phyloP scores from a whole-genome alignment of 2,329 filamentous ascomycete species.

The Diaporthe vaccinii region DNA sequence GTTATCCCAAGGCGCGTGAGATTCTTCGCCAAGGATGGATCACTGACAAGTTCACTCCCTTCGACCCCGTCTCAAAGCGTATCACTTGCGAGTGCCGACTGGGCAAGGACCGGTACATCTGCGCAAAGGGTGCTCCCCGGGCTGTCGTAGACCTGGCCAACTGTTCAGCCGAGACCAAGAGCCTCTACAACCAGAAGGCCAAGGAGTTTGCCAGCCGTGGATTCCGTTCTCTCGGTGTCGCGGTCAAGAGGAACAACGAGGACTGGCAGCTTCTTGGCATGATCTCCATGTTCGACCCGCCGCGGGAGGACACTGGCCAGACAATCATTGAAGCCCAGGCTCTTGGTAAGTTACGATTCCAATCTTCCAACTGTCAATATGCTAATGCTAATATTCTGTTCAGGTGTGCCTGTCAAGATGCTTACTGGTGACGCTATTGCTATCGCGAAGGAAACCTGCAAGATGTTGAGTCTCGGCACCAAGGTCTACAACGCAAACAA shows the following conservation, averaged over 20 bases:
- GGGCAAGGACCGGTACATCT: constrained; percentile 78
- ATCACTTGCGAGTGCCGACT: constrained; percentile 79
- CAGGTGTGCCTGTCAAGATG: constrained; percentile 83
- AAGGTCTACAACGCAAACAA: constrained; percentile 86
- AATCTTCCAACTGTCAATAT: background rate
- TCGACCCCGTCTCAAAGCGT: constrained; percentile 85
- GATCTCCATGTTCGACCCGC: constrained; percentile 85
- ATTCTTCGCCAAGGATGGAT: constrained; percentile 81
- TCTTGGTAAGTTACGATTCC: constrained; percentile 12
- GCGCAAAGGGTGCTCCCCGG: constrained; percentile 84
- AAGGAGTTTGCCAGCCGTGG: constrained; percentile 82
- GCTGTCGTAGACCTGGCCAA: constrained; percentile 78
- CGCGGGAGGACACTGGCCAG: constrained; percentile 83
- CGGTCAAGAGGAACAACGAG: constrained; percentile 58
- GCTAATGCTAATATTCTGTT: background rate
- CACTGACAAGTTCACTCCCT: constrained; percentile 82
- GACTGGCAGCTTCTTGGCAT: constrained; percentile 79
- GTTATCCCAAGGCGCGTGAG: constrained; percentile 82
- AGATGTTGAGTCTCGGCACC: constrained; percentile 83
- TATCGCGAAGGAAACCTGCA: constrained; percentile 85
- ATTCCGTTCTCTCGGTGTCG: constrained; percentile 85
- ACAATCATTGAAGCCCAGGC: constrained; percentile 76
- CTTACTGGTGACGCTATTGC: constrained; percentile 84
- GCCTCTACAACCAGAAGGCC: constrained; percentile 79
- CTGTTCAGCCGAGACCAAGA: constrained; percentile 74